Conservation (phyloP, 805 yeast species). For the Metschnikowia anglica region DNA sequence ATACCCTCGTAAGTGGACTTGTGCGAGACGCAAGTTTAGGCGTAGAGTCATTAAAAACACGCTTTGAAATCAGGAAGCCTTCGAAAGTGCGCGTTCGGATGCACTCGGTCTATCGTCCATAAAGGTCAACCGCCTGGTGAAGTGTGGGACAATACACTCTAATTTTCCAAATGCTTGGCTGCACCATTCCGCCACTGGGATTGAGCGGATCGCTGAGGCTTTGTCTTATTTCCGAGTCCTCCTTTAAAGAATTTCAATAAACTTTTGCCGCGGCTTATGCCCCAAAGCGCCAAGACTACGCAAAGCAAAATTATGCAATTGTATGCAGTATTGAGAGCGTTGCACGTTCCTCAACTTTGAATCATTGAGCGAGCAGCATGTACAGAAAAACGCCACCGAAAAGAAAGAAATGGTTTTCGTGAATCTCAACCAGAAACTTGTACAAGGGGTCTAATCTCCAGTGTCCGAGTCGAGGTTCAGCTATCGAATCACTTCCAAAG, state of each 20-base stretch:
- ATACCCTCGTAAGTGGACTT: too few species aligned
- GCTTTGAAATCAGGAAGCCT: not conserved
- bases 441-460: too few species aligned
- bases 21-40: not conserved
- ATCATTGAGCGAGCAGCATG: conserved; percentile 1
- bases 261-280: too few species aligned
- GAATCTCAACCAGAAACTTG: too few species aligned
- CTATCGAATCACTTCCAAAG: too few species aligned
- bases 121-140: too few species aligned
- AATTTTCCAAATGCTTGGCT: too few species aligned
- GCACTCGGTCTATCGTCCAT: not conserved
- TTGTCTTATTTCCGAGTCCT: not conserved
- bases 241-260: not conserved
- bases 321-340: conserved; percentile 1
- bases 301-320: not conserved
- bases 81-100: not conserved
- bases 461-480: too few species aligned
- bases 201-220: too few species aligned
- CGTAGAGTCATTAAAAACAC: not conserved
- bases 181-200: too few species aligned
- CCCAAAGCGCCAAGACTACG: not conserved
- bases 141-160: too few species aligned
- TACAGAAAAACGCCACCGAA: not conserved
- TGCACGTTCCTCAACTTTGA: not conserved
- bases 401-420: not conserved